Conservation (phyloP, 169 alveolate species). For the Cryptosporidium meleagridis region DNA sequence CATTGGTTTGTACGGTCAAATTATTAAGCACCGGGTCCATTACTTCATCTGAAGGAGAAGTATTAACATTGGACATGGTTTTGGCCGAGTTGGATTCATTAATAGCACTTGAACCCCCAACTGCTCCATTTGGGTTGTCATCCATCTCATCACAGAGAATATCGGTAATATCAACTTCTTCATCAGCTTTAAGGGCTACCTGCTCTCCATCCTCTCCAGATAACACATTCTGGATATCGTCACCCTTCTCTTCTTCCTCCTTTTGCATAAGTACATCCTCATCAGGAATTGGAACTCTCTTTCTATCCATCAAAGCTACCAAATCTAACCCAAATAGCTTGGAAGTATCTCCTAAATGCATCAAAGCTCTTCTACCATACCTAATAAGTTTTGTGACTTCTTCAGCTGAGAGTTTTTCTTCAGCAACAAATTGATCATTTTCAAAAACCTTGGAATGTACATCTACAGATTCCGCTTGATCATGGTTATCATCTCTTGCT, state of each 20-base stretch:
- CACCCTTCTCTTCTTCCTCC: conserved; percentile 45
- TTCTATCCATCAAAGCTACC: conserved; percentile 65
- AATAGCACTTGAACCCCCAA: not conserved
- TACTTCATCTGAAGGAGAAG: conserved; percentile 58
- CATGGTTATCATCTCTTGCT: conserved; percentile 69
- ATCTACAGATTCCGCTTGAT: conserved; percentile 75
- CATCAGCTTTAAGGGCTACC: conserved; percentile 23
- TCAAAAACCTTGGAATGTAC: conserved; percentile 74
- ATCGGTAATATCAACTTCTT: conserved; percentile 69
- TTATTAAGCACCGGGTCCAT: not conserved
- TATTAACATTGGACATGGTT: conserved; percentile 1
- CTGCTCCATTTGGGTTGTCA: not conserved
- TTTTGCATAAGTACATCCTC: conserved; percentile 72
- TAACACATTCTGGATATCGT: conserved; percentile 5
- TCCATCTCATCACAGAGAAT: conserved; percentile 71
- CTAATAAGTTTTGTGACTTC: conserved; percentile 63
- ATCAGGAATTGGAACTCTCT: conserved; percentile 70
- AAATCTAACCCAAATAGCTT: conserved; percentile 19
- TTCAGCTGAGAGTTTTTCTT: conserved; percentile 70
- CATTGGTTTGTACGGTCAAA: not conserved
- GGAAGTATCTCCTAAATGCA: conserved; percentile 71
- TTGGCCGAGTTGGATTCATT: not conserved
- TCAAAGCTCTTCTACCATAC: conserved; percentile 57
- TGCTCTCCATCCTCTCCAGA: not conserved
- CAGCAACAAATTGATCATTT: conserved; percentile 66